Conservation (phyloP, 108 stramenopile species). For the Skeletonema grethae region DNA sequence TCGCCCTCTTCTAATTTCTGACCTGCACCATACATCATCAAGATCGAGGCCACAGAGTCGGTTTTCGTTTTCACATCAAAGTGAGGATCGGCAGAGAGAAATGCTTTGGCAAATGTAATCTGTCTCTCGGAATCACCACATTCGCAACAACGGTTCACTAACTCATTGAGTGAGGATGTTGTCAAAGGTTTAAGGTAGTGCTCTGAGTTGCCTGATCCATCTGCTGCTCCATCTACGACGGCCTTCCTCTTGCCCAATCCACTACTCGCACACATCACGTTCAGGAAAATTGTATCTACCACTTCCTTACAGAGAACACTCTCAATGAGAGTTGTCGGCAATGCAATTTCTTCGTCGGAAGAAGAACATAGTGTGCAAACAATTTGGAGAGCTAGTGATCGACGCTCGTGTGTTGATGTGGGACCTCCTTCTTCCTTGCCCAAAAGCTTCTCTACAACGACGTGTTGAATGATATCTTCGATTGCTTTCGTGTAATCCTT, state of each 20-base stretch:
- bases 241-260: constrained; percentile 30
- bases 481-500: constrained; percentile 41
- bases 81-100: constrained; percentile 59
- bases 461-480: constrained; percentile 52
- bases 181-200: constrained; percentile 46
- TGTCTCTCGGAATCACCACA: constrained; percentile 37
- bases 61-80: constrained; percentile 83
- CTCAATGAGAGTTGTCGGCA: constrained; percentile 50
- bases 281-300: constrained; percentile 62
- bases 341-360: constrained; percentile 44
- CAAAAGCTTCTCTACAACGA: constrained; percentile 50
- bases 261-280: constrained; percentile 61
- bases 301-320: constrained; percentile 50
- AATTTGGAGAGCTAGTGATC: constrained; percentile 65
- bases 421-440: constrained; percentile 38
- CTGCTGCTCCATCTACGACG: constrained; percentile 1
- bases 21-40: constrained; percentile 37
- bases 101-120: constrained; percentile 56
- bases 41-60: constrained; percentile 46
- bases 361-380: constrained; percentile 59
- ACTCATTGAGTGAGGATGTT: constrained; percentile 14
- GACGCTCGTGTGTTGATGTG: constrained; percentile 65
- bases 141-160: constrained; percentile 28
- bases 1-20: constrained; percentile 24
- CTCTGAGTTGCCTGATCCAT: constrained; percentile 2